These are phyloP conservation scores for Choiromyces venosus DNA, from an alignment of 495 filamentous ascomycete genomes.

Conservation along the genomic window DNA sequence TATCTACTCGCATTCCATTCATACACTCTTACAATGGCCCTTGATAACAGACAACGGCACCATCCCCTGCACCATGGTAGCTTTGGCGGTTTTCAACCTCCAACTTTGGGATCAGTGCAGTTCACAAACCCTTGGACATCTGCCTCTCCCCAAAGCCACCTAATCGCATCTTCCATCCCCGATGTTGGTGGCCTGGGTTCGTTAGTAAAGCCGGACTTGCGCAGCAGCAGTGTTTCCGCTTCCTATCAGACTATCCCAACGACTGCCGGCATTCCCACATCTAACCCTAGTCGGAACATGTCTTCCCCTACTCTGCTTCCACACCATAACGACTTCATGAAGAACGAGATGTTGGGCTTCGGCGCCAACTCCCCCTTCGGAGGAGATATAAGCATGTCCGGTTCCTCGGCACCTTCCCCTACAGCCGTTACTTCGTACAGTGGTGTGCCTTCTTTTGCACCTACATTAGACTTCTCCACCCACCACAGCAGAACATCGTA, in stretches of 20 bases:
- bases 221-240: slow-evolving; percentile 49
- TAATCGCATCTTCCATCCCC: slow-evolving; percentile 46
- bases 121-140: slow-evolving; percentile 91
- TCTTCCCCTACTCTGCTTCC: slow-evolving; percentile 32
- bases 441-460: slow-evolving; percentile 56
- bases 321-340: slow-evolving; percentile 32
- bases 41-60: slow-evolving; percentile 77
- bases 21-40: slow-evolving; percentile 72
- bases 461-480: slow-evolving; percentile 56
- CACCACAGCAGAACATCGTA: slow-evolving; percentile 51
- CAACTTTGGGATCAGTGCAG: slow-evolving; percentile 64
- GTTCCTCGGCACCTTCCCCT: slow-evolving; percentile 61
- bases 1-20: slow-evolving; percentile 5
- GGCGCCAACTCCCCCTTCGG: slow-evolving; percentile 48
- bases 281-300: slow-evolving; percentile 41
- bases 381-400: slow-evolving; percentile 48
- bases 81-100: slow-evolving; percentile 72
- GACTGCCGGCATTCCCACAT: slow-evolving; percentile 53
- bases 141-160: slow-evolving; percentile 53
- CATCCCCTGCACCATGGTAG: slow-evolving; percentile 64
- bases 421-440: slow-evolving; percentile 60
- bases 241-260: slow-evolving; percentile 41
- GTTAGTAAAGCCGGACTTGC: slow-evolving; percentile 42
- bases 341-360: slow-evolving; percentile 47
- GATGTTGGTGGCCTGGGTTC: slow-evolving; percentile 32